These are phyloP conservation scores for Phytophthora syringae DNA, from an alignment of 352 stramenopile species.

Conservation along the genomic window DNA sequence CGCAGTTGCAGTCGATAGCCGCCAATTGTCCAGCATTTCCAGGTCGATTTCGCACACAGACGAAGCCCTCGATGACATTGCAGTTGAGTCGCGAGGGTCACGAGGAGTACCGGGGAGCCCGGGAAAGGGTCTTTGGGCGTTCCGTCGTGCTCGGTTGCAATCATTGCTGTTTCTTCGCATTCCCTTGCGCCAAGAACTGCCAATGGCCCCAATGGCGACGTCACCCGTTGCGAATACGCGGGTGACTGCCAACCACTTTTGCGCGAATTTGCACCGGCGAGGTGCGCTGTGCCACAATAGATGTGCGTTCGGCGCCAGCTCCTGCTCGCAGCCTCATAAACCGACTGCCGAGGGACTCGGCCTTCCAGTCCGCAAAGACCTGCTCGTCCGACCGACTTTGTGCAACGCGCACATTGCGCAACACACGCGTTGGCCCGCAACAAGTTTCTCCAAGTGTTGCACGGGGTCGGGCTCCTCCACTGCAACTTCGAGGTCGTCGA, in stretches of 20 bases:
- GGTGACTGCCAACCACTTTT: constrained; percentile 30
- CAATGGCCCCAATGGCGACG: constrained; percentile 30
- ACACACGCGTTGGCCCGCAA: constrained; percentile 37
- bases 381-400: constrained; percentile 44
- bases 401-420: constrained; percentile 53
- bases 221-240: constrained; percentile 25
- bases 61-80: constrained; percentile 18
- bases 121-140: constrained; percentile 40
- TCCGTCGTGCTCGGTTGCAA: constrained; percentile 31
- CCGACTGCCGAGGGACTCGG: constrained; percentile 30
- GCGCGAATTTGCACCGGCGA: not conserved
- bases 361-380: constrained; percentile 43
- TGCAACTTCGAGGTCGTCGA: constrained; percentile 17
- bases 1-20: constrained; percentile 15
- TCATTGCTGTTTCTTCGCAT: constrained; percentile 8
- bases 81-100: constrained; percentile 16
- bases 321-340: constrained; percentile 32
- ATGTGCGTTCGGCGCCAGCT: constrained; percentile 16
- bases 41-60: constrained; percentile 33
- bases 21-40: constrained; percentile 28
- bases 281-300: constrained; percentile 17
- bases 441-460: constrained; percentile 18
- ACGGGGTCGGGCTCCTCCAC: no score
- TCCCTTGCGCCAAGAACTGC: constrained; percentile 17
- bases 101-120: constrained; percentile 29